Evolutionary conservation across 176 grass and related monocot species (phyloP).

Genomic region (Hordeum marinum): DNA sequence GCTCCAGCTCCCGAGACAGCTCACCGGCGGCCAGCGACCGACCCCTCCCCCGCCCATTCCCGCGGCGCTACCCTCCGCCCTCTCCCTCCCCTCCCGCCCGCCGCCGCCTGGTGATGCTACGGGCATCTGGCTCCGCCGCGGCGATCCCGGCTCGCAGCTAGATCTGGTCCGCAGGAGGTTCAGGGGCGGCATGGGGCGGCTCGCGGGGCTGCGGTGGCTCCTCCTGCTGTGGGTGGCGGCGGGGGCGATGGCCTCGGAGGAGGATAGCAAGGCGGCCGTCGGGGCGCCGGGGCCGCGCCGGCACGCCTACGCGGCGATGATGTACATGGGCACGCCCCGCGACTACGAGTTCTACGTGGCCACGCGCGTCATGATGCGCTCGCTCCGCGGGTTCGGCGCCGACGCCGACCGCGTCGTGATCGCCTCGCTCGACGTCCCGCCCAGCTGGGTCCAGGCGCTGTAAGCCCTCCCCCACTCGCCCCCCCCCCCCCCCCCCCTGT

Average conservation of each 20-base stretch:
- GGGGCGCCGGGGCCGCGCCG: conserved; percentile 17
- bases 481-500: neutral
- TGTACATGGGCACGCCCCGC: conserved; percentile 93
- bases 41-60: neutral
- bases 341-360: conserved; percentile 98
- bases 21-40: conserved; percentile 5
- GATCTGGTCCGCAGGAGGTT: conserved; percentile 21
- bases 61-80: neutral
- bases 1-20: conserved; percentile 6
- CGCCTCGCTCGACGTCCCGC: conserved; percentile 77
- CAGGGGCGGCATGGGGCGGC: conserved; percentile 23
- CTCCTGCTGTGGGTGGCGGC: neutral
- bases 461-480: no score
- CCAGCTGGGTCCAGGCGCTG: conserved; percentile 63
- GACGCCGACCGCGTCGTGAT: conserved; percentile 74
- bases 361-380: conserved; percentile 90
- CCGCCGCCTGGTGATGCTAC: neutral
- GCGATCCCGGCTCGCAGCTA: conserved; percentile 19
- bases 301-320: conserved; percentile 88
- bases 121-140: neutral
- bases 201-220: conserved; percentile 27
- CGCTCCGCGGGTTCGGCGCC: conserved; percentile 42
- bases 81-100: neutral
- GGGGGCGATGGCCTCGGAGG: neutral
- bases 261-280: neutral